Base-by-base conservation (phyloP, 805 yeast species). In the Brettanomyces naardenensis region DNA sequence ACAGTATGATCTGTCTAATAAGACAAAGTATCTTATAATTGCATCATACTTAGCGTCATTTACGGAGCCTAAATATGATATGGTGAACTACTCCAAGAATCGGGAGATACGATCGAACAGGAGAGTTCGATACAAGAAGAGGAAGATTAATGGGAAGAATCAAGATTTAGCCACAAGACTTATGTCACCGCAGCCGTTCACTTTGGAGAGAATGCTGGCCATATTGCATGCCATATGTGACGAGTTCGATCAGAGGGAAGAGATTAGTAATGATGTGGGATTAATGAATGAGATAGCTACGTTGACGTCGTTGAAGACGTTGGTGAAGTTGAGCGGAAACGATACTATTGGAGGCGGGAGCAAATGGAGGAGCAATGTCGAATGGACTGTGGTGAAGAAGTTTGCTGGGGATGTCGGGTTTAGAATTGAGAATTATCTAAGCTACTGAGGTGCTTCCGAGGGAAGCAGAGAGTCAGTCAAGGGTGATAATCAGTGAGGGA, bases 41-140 rank as follows among this genome's bases (percentile, higher is more conserved):
- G 86, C 95, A 1, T 79, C 95, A 1, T 89, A 82, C 54, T 61
- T 88, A 34, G 94, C 95, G 1, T 86, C 95, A 0, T 83, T 73
- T 52, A 74, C 77, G 39, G 83, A 80, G 22, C 77, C 80, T 2
- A 72, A 75, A 43, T 71, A 71, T 50, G 97, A 88, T 56, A 62
- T 78, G 49, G 71, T 75, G 36, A 64, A 73, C 37, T 89, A 85
- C 50, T 80, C 95, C 23, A 75, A 69, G 42, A 63, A 81, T 31
- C 73, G 67, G 44, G 74, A 69, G 11, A 64, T 68, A 15, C 58
- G 67, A 37, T 61, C 61, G 15, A 66, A 65, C 9, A 59, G 70
- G 37, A 52, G 59, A 19, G 52, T 63, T 4, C 68, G 53, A 21
- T 49, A 41, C 23, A 31, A 49, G 17, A 35, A 33, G 6, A 40